Evolutionary conservation across 1,139 yeast species (phyloP).

Genomic region (Zygoascus meyerae): DNA sequence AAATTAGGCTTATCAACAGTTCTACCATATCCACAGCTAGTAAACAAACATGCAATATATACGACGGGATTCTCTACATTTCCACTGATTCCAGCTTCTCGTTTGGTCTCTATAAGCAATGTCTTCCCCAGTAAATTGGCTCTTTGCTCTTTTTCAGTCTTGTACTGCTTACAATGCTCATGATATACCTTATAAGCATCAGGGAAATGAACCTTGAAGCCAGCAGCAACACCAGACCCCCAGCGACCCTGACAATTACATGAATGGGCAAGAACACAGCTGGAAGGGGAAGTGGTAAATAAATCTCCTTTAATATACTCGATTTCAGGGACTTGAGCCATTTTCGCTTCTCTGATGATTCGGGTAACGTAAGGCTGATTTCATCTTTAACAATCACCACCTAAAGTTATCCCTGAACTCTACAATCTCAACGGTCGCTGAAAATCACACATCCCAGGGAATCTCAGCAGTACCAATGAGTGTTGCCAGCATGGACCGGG

Average conservation of each 20-base stretch:
- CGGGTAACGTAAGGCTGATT: too few relatives aligned
- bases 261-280: slow-evolving; percentile 58
- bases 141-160: slow-evolving; percentile 20
- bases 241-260: slow-evolving; percentile 75
- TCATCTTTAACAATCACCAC: too few relatives aligned
- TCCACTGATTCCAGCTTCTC: slow-evolving; percentile 31
- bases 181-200: slow-evolving; percentile 45
- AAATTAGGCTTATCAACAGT: slow-evolving; percentile 39
- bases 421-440: too few relatives aligned
- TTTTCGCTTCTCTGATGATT: too few relatives aligned
- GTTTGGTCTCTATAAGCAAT: slow-evolving; percentile 40
- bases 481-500: too few relatives aligned
- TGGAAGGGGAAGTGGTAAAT: slow-evolving; percentile 38
- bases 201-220: slow-evolving; percentile 48
- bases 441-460: too few relatives aligned
- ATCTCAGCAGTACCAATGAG: too few relatives aligned
- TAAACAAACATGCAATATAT: slow-evolving; percentile 59
- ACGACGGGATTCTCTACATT: slow-evolving; percentile 27
- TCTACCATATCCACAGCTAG: slow-evolving; percentile 42
- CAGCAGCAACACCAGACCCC: slow-evolving; percentile 79
- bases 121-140: slow-evolving; percentile 48
- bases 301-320: slow-evolving; percentile 59
- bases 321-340: too few relatives aligned
- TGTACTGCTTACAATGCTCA: slow-evolving; percentile 40
- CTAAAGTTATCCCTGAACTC: too few relatives aligned